These are phyloP conservation scores for Auxenochlorella pyrenoidosa DNA, from an alignment of 139 green algal species.

Conservation along the genomic window DNA sequence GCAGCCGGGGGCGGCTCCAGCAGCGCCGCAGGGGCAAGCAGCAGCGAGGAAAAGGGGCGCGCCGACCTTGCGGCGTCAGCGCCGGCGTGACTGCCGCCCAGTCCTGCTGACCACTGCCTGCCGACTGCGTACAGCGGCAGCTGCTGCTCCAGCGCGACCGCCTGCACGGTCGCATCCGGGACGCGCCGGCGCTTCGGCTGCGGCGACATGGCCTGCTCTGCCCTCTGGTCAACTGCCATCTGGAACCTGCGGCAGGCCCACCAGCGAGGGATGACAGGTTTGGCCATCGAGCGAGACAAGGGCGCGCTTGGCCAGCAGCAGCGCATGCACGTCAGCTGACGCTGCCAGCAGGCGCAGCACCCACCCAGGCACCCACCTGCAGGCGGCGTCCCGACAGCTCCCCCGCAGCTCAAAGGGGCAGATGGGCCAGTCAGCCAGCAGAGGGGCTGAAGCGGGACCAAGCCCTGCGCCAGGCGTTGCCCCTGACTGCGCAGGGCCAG, in stretches of 20 bases:
- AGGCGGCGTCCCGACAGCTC: slow-evolving; percentile 41
- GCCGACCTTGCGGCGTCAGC: background rate
- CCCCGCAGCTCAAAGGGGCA: slow-evolving; percentile 58
- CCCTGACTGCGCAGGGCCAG: no score
- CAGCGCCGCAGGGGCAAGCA: slow-evolving; percentile 5
- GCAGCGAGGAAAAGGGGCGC: slow-evolving; percentile 7
- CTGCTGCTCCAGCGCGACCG: background rate
- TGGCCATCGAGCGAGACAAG: background rate
- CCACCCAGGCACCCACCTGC: slow-evolving; percentile 27
- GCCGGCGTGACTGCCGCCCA: background rate
- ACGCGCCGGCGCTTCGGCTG: slow-evolving; percentile 4
- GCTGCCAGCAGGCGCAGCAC: background rate
- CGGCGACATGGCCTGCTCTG: slow-evolving; percentile 10
- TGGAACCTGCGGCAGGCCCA: slow-evolving; percentile 15
- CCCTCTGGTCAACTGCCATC: slow-evolving; percentile 4
- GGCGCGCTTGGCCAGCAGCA: background rate
- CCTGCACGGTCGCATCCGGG: background rate
- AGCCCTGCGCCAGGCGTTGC: no score
- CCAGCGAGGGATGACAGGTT: no score
- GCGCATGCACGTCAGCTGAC: background rate
- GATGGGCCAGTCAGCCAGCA: slow-evolving; percentile 44
- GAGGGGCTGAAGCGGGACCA: background rate
- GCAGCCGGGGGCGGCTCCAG: background rate
- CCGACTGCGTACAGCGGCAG: slow-evolving; percentile 1
- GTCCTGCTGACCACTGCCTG: background rate